Evolutionary conservation across 2,329 filamentous ascomycete species (phyloP).

Genomic region (Neonectria ditissima): DNA sequence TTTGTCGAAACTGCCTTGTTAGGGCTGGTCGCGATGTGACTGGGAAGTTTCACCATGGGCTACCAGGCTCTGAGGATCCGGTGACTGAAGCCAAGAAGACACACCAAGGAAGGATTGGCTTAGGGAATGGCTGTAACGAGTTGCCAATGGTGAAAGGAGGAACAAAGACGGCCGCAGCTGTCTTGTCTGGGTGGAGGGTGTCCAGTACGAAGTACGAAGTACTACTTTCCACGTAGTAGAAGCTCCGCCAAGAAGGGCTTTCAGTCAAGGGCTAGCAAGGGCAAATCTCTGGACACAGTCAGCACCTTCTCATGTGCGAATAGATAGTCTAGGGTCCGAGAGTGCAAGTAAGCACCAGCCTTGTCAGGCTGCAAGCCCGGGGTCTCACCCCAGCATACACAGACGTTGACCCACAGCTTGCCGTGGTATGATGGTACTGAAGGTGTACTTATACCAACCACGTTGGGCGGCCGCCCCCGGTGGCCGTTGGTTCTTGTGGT

Average conservation of each 20-base stretch:
- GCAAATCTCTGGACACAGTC: slow-evolving; percentile 8
- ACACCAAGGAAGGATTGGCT: background rate
- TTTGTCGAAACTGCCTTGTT: background rate
- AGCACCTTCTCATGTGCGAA: slow-evolving; percentile 11
- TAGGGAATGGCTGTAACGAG: background rate
- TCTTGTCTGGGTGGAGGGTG: too few species aligned
- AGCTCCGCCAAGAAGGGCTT: background rate
- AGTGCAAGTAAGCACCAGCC: slow-evolving; percentile 27
- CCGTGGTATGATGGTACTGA: background rate
- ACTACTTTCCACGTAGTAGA: background rate
- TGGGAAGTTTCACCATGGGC: slow-evolving; percentile 7
- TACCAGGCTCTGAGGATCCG: background rate
- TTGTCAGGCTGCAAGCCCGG: slow-evolving; percentile 16
- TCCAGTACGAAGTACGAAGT: background rate
- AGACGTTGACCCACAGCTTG: slow-evolving; percentile 13
- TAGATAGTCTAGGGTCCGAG: background rate
- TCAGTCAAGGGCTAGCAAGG: slow-evolving; percentile 2
- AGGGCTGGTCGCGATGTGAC: slow-evolving; percentile 1
- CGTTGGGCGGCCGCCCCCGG: slow-evolving; percentile 14
- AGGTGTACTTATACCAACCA: background rate
- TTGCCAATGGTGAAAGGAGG: background rate
- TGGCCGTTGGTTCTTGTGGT: too few species aligned
- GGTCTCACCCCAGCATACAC: slow-evolving; percentile 6
- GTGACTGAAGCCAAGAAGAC: background rate
- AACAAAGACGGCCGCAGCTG: slow-evolving; percentile 2